A percentile compares a stretch with the other conserved stretches of the same genome.
Evolutionary conservation across 257 asterid genomes (phyloP).

Genomic region (Craterostigma plantagineum): DNA sequence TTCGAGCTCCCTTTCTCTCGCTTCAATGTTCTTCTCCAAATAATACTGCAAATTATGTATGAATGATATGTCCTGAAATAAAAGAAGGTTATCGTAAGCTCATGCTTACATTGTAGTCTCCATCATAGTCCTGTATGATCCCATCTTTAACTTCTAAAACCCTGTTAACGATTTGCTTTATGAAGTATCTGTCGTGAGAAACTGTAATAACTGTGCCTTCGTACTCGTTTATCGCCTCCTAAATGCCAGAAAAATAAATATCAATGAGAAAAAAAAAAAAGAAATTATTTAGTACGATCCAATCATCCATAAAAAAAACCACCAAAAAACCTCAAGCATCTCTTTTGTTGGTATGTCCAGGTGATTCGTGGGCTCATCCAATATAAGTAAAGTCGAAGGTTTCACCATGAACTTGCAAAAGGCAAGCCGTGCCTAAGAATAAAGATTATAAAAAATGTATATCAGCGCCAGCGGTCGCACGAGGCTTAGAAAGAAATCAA

Average conservation of each 20-base stretch:
- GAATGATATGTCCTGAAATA: too few species aligned
- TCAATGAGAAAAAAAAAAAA: slow-evolving; percentile 2
- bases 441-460: too few species aligned
- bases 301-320: not conserved
- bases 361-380: slow-evolving; percentile 98
- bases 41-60: slow-evolving; percentile 44
- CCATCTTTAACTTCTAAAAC: slow-evolving; percentile 92
- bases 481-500: too few species aligned
- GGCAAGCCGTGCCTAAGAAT: slow-evolving; percentile 75
- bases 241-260: slow-evolving; percentile 6
- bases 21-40: slow-evolving; percentile 94
- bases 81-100: not conserved
- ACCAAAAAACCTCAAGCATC: slow-evolving; percentile 87
- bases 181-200: slow-evolving; percentile 94
- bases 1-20: slow-evolving; percentile 80
- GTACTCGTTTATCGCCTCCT: slow-evolving; percentile 95
- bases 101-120: slow-evolving; percentile 86
- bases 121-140: slow-evolving; percentile 65
- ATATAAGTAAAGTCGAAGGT: slow-evolving; percentile 80
- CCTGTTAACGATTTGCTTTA: slow-evolving; percentile 84
- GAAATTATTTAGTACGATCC: slow-evolving; percentile 4
- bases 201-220: slow-evolving; percentile 86
- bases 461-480: too few species aligned
- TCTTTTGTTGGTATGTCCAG: slow-evolving; percentile 93
- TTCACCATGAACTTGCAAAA: slow-evolving; percentile 98